Conservation (phyloP, 345 rosid genomes). For the Eucalyptus sp. region DNA sequence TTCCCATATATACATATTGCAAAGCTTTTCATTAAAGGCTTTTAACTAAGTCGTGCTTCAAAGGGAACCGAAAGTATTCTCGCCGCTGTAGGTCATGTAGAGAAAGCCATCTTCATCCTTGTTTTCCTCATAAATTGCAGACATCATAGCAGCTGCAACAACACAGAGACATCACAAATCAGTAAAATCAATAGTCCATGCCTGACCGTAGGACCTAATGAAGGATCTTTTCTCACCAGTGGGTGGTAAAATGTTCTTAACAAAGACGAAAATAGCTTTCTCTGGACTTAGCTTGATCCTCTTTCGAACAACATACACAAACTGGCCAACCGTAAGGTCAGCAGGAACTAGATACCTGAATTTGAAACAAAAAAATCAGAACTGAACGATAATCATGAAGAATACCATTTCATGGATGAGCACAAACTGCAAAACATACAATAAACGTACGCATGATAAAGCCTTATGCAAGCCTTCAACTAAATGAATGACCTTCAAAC, state of each 20-base stretch:
- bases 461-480: background rate
- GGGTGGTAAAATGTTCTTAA: slow-evolving; percentile 64
- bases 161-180: background rate
- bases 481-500: background rate
- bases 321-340: slow-evolving; percentile 80
- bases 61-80: slow-evolving; percentile 74
- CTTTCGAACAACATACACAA: slow-evolving; percentile 79
- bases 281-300: slow-evolving; percentile 85
- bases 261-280: slow-evolving; percentile 77
- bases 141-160: slow-evolving; percentile 83
- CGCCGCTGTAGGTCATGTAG: slow-evolving; percentile 98
- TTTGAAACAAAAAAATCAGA: background rate
- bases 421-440: background rate
- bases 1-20: background rate
- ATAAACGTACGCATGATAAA: background rate
- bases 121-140: slow-evolving; percentile 88
- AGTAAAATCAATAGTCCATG: background rate
- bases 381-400: background rate
- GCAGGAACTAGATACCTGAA: slow-evolving; percentile 76
- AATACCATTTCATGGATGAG: background rate
- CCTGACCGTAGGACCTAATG: background rate
- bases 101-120: slow-evolving; percentile 97
- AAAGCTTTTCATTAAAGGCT: background rate
- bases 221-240: slow-evolving; percentile 34
- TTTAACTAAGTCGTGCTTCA: slow-evolving; percentile 1